These are phyloP conservation scores for Aspergillus affinis DNA, from an alignment of 495 filamentous ascomycete genomes.

Conservation along the genomic window DNA sequence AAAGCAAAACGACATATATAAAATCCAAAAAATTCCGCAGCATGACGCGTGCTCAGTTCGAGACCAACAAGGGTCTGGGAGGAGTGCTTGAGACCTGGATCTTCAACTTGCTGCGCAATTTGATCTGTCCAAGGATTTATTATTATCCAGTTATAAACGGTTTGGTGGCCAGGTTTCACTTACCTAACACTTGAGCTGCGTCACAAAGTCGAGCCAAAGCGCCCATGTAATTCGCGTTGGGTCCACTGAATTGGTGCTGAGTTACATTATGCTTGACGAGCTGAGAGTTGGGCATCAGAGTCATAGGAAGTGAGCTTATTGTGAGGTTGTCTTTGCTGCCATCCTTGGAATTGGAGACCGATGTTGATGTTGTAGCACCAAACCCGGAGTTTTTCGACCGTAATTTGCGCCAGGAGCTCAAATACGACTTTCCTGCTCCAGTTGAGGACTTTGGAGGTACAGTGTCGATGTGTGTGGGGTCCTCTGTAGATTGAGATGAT, in stretches of 20 bases:
- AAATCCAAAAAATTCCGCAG: constrained; percentile 96
- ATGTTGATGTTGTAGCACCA: constrained; percentile 35
- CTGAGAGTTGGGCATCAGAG: constrained; percentile 57
- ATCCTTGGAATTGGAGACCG: constrained; percentile 39
- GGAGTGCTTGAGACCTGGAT: constrained; percentile 80
- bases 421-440: constrained; percentile 63
- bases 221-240: constrained; percentile 86
- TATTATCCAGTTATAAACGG: neutral
- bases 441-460: constrained; percentile 54
- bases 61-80: constrained; percentile 88
- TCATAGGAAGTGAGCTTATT: constrained; percentile 82
- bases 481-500: constrained; percentile 50
- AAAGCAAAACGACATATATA: constrained; percentile 93
- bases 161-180: constrained; percentile 31
- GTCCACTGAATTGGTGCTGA: constrained; percentile 71
- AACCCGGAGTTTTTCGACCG: constrained; percentile 81
- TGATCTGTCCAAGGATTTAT: constrained; percentile 61
- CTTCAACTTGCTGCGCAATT: constrained; percentile 93
- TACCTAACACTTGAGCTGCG: constrained; percentile 90
- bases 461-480: constrained; percentile 36
- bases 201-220: constrained; percentile 91
- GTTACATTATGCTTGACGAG: constrained; percentile 65
- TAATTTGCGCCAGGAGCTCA: constrained; percentile 77
- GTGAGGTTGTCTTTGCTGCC: constrained; percentile 58
- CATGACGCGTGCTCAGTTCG: constrained; percentile 88